Evolutionary conservation across 208 protist species (phyloP).

Genomic region (Porcisia hertigi): DNA sequence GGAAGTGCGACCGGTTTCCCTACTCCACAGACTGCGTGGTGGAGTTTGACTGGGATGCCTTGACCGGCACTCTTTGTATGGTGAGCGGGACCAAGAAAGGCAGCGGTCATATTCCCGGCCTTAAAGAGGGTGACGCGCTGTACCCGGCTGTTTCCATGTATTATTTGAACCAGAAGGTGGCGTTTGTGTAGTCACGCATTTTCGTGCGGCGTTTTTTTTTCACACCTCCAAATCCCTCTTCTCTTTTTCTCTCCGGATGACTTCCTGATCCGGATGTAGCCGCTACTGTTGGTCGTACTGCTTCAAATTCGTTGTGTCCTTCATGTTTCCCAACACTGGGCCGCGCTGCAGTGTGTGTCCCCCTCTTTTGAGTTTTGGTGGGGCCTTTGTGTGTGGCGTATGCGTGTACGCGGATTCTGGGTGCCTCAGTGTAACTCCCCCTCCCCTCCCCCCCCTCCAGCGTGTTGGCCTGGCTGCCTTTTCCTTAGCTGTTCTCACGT

Average conservation of each 20-base stretch:
- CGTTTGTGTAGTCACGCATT: constrained; percentile 69
- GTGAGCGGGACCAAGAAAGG: constrained; percentile 78
- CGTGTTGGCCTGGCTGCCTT: background rate
- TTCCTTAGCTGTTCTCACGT: background rate
- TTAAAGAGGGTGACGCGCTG: constrained; percentile 67
- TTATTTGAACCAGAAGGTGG: constrained; percentile 90
- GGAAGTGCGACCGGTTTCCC: constrained; percentile 87
- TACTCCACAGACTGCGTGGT: constrained; percentile 89
- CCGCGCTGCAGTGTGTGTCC: background rate
- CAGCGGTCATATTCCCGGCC: constrained; percentile 69
- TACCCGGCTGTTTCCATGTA: constrained; percentile 92
- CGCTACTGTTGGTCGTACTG: background rate
- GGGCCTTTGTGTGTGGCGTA: background rate
- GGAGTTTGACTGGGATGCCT: constrained; percentile 89
- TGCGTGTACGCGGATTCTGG: background rate
- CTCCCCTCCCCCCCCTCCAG: background rate
- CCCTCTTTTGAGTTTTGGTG: background rate
- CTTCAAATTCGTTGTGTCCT: background rate
- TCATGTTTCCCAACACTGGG: background rate
- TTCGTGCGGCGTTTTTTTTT: background rate
- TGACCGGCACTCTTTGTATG: constrained; percentile 75
- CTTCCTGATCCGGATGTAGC: background rate
- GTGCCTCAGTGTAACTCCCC: background rate
- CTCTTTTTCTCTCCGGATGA: background rate
- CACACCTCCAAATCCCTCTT: background rate